Base-by-base conservation (phyloP, 1,139 yeast species). In the Meyerozyma sp. region DNA sequence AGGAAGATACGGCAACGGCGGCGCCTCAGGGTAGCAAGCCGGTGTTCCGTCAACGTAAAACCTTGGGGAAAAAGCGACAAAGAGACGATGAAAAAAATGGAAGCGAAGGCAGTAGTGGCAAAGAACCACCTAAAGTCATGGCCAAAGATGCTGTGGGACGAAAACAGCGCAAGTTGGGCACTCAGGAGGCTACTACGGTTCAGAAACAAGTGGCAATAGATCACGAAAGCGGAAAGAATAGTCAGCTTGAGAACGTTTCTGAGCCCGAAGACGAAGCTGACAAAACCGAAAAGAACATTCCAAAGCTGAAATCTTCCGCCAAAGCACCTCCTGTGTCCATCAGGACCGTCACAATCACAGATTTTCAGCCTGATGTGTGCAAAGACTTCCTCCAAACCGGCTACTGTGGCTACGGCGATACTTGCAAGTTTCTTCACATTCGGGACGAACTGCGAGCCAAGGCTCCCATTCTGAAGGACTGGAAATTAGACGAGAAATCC, bases 331-430 rank as follows among this genome's bases (percentile, higher is more conserved):
- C 89, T 0, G 62, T 77, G 0, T 82, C 82, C 55, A 73, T 89
- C 29, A 71, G 81, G 42, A 74, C 83, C n/a, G 85, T 93, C 0
- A 81, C 88, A 1, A 69, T 84, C n/a, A 77, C 87, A 32, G 98
- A 93, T 57, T 93, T 84, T 59, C 96, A 89, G 57, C 95, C 95
- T 0, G 98, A 93, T 58, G 84, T 94, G 3, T 94, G 98, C 59
- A 94, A 93, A 57, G 98, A 94, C 61, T 94, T 79, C 62, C 78
- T 82, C 47, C 89, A 85, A 53, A 91, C 95, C 0, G 98, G 98
- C 0, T 91, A 82, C 58, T 94, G 98, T 71, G 98, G 98, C 5
- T 94, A 84, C 59, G 99, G 99, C 8, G 98, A 94, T 56, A 84
- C 95, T n/a, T 94, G 99, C 68, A 94, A 93, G 66, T 94, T 94